phyloP scores from a whole-genome alignment of 2,329 filamentous ascomycete genomes.

The Rhexocercosporidium sp. region DNA sequence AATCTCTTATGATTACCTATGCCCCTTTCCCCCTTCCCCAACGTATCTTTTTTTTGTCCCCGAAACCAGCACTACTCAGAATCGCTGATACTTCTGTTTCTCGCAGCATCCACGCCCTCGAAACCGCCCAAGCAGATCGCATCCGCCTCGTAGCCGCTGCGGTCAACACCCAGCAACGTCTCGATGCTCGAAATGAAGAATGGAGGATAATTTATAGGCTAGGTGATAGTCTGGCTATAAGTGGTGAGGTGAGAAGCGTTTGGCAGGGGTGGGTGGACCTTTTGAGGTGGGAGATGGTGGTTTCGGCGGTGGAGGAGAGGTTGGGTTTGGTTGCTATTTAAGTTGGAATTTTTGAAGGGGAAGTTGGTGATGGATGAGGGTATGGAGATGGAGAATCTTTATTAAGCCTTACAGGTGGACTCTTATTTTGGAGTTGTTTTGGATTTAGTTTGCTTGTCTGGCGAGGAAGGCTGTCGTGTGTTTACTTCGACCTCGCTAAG shows the following conservation, averaged over 20 bases:
- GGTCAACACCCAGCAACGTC: not conserved
- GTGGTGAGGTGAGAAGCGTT: not conserved
- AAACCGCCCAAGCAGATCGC: not conserved
- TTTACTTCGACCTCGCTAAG: not conserved
- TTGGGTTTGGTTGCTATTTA: constrained; percentile 2
- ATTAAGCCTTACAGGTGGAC: not conserved
- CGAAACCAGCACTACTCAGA: not conserved
- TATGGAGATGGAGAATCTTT: too few relatives aligned
- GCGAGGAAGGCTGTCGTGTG: not conserved
- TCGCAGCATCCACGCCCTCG: not conserved
- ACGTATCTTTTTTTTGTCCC: too few relatives aligned
- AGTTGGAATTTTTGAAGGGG: not conserved
- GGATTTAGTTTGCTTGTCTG: not conserved
- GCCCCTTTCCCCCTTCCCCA: not conserved
- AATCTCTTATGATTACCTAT: not conserved
- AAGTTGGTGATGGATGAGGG: not conserved
- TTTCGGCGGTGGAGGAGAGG: constrained; percentile 1
- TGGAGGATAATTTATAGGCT: not conserved
- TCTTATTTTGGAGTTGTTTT: not conserved
- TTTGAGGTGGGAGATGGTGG: constrained; percentile 1
- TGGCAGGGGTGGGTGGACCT: not conserved
- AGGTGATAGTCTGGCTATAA: not conserved
- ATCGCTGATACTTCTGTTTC: not conserved
- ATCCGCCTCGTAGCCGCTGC: not conserved
- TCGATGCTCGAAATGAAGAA: not conserved